A percentile compares a stretch with the other conserved stretches of the same genome.
phyloP scores from a whole-genome alignment of 139 green algal genomes.

The Edaphochlamys debaryana region DNA sequence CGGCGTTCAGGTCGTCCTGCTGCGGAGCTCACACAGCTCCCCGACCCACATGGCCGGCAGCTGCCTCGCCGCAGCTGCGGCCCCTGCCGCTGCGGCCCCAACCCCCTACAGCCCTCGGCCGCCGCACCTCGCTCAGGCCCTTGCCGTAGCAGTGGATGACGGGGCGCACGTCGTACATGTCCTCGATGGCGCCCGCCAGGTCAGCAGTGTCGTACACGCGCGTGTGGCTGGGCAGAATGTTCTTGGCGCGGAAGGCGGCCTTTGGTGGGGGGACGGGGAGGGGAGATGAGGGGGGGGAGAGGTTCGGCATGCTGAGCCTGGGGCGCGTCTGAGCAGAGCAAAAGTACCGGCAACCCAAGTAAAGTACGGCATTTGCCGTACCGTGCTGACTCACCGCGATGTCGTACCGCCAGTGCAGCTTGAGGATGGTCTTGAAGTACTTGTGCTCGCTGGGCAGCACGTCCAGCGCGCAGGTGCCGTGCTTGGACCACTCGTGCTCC shows the following conservation, averaged over 20 bases:
- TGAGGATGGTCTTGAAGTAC: conserved; percentile 65
- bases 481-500: conserved; percentile 72
- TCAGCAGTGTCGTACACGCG: conserved; percentile 35
- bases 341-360: no score
- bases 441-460: conserved; percentile 55
- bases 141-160: conserved; percentile 56
- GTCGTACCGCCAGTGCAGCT: conserved; percentile 62
- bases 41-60: not conserved
- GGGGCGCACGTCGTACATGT: conserved; percentile 50
- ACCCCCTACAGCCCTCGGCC: no score
- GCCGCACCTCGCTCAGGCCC: conserved; percentile 67
- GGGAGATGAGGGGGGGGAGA: no score
- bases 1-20: no score
- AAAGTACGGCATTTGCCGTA: no score
- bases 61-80: no score
- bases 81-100: not conserved
- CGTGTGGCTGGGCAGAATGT: conserved; percentile 50
- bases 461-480: conserved; percentile 69
- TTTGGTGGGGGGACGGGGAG: conserved; percentile 2
- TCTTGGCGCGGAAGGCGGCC: conserved; percentile 33
- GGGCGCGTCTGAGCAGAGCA: no score
- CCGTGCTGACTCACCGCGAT: conserved; percentile 55
- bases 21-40: not conserved
- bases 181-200: conserved; percentile 50
- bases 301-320: no score